Percentiles rank a stretch among this genome's conserved stretches.
phyloP scores from a whole-genome alignment of 2,329 filamentous ascomycete species.

The Dactylellina sp. region DNA sequence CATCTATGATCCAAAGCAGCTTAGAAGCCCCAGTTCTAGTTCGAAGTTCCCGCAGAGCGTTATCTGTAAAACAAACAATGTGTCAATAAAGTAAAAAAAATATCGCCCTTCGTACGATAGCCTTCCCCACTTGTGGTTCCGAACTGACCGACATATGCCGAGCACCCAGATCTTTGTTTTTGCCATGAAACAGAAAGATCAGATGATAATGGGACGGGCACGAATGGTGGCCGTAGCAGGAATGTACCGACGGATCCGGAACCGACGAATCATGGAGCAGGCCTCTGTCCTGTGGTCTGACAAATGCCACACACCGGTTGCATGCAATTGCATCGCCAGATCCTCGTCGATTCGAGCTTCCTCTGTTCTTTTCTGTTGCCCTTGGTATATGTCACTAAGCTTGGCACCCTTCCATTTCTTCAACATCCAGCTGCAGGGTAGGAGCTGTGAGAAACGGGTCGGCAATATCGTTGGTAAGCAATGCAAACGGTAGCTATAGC shows the following conservation, averaged over 20 bases:
- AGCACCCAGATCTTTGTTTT: slow-evolving; percentile 17
- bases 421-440: slow-evolving; percentile 26
- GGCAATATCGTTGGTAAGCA: slow-evolving; percentile 52
- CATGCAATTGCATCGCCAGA: too few species aligned
- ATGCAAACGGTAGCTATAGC: slow-evolving; percentile 14
- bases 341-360: slow-evolving; percentile 14
- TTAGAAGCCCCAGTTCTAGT: too few species aligned
- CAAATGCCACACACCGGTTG: slow-evolving; percentile 12
- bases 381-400: not conserved
- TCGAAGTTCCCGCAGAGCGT: slow-evolving; percentile 18
- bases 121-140: slow-evolving; percentile 28
- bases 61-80: slow-evolving; percentile 20
- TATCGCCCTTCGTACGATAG: slow-evolving; percentile 39
- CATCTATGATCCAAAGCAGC: too few species aligned
- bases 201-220: slow-evolving; percentile 51
- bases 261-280: slow-evolving; percentile 32
- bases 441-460: slow-evolving; percentile 42
- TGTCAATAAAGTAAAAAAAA: slow-evolving; percentile 1
- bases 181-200: slow-evolving; percentile 42
- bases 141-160: slow-evolving; percentile 42
- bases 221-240: not conserved
- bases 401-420: slow-evolving; percentile 1
- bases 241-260: slow-evolving; percentile 28
- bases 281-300: slow-evolving; percentile 29
- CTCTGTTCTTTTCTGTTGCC: not conserved